Base-by-base conservation (phyloP, 805 yeast genomes). In the Clavispora fructus region DNA sequence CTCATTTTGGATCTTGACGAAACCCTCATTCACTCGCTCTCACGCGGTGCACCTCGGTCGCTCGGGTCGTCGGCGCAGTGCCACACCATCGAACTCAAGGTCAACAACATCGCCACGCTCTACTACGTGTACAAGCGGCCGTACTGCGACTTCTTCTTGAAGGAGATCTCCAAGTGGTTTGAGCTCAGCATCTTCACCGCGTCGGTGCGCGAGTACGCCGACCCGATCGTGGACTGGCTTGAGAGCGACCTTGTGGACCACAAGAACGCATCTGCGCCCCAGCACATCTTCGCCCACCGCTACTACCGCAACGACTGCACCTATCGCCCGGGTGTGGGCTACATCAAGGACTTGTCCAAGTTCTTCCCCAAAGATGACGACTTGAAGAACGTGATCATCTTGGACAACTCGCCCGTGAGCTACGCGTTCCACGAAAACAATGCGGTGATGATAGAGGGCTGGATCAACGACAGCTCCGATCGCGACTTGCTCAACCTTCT, bases 381-480 rank as follows among this genome's bases (percentile, higher is more conserved):
- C 58, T 77, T 87, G 44, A 76, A 83, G 49, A 79, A 80, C 55
- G 78, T 87, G 35, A 72, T 92, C 47, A 84, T 94, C 32, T 76
- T 94, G 42, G 99, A 94, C 68, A 94, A 94, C 67, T 89, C 97
- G 10, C 98, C 98, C 1, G 78, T 90, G 25, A 85, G 95, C 59
- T 94, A 87, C 62, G 83, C 88, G 13, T 68, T 80, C 62, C 91
- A 92, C 63, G 87, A 82, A 48, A 83, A 83, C 54, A 94, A 94
- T 59, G 99, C 96, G 1, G 84, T 94, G 19, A 82, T 85, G 69
- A 89, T 94, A 7, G 97, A 91, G 66, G 98, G 99, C 40, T 94
- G 99, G 99, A 89, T 94, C 51, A 88, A 87, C 60, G 99, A 94
- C 65, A 96, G 95, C n/a, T 79, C 84, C 32, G 99, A 94, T 60